Evolutionary conservation across 78 protist genomes (phyloP).

Genomic region (Emiliania huxleyi): DNA sequence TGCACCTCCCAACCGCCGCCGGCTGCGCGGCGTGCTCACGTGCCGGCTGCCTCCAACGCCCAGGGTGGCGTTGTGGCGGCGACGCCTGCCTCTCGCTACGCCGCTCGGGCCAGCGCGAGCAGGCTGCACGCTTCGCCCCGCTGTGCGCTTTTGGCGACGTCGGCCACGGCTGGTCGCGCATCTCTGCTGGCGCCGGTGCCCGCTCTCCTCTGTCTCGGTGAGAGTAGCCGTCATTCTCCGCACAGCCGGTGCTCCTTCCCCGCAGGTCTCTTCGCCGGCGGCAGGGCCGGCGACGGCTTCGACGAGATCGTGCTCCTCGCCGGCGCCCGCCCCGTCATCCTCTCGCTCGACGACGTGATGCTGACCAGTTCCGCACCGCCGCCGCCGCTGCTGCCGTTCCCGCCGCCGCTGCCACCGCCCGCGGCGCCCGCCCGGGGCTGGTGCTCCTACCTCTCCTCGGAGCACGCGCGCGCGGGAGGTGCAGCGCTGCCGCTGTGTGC

Average conservation of each 20-base stretch:
- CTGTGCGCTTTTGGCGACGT: background rate
- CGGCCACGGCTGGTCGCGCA: background rate
- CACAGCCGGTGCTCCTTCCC: background rate
- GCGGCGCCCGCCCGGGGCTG: background rate
- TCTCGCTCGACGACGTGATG: background rate
- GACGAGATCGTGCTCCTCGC: background rate
- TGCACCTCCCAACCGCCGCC: background rate
- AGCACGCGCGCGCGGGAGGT: background rate
- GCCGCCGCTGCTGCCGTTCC: background rate
- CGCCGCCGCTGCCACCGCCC: background rate
- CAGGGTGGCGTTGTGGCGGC: background rate
- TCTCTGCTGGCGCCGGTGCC: too few species aligned
- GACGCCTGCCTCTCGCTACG: background rate
- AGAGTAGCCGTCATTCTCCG: too few species aligned
- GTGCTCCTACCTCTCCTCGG: background rate
- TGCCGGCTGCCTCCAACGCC: background rate
- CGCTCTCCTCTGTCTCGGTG: too few species aligned
- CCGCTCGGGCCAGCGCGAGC: background rate
- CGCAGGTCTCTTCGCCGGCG: background rate
- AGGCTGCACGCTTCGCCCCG: background rate
- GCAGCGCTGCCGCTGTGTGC: background rate
- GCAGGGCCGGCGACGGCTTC: background rate
- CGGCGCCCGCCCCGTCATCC: background rate
- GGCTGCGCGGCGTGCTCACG: background rate
- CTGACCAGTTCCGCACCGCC: background rate